phyloP scores from a whole-genome alignment of 2,329 filamentous ascomycete species.

The Neoarthrinium moseri region DNA sequence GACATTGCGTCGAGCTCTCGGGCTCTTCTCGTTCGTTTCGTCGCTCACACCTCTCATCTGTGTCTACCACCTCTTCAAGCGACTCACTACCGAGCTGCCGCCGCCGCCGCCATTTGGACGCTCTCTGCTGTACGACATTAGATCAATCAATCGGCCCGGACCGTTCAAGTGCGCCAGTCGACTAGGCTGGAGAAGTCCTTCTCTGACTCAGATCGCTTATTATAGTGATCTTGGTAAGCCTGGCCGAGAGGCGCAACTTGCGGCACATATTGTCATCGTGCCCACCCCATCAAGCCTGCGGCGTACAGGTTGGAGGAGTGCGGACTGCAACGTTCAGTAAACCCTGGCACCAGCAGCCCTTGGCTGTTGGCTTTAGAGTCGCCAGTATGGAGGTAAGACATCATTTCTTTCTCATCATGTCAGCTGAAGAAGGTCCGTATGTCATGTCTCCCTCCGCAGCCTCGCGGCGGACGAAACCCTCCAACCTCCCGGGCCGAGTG shows the following conservation, averaged over 20 bases:
- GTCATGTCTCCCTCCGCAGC: background rate
- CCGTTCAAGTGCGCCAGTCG: background rate
- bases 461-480: background rate
- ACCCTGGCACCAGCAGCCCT: background rate
- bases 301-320: no score
- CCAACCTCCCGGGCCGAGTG: slow-evolving; percentile 19
- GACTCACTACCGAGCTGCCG: background rate
- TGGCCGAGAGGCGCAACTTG: background rate
- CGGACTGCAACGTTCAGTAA: slow-evolving; percentile 4
- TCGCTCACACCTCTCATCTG: no score
- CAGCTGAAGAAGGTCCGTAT: no score
- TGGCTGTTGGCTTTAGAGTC: background rate
- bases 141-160: background rate
- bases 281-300: no score
- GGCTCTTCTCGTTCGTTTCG: no score
- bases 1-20: background rate
- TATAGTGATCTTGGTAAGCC: background rate
- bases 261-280: background rate
- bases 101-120: no score
- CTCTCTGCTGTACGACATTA: slow-evolving; percentile 3
- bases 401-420: slow-evolving; percentile 15
- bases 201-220: background rate
- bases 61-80: background rate
- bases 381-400: slow-evolving; percentile 26
- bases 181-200: background rate